Evolutionary conservation across 2,329 filamentous ascomycete genomes (phyloP).

Genomic region (Achaetomium macrosporum): DNA sequence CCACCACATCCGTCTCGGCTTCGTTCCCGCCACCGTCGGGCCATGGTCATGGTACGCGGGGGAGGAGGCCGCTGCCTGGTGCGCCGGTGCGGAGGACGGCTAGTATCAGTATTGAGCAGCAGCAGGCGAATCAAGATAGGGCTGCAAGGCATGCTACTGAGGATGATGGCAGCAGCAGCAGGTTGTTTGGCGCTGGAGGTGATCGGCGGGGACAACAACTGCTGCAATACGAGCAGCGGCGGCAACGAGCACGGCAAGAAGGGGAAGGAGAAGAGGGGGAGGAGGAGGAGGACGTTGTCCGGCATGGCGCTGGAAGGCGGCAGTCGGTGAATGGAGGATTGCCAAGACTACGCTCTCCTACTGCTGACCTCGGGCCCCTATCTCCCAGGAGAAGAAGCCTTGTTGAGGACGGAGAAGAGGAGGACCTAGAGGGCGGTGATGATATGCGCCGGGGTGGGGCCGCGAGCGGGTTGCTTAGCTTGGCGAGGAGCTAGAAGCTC

Average conservation of each 20-base stretch:
- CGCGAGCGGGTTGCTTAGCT: constrained; percentile 44
- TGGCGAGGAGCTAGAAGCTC: constrained; percentile 29
- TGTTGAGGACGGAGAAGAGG: background rate
- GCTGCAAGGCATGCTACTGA: background rate
- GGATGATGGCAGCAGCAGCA: background rate
- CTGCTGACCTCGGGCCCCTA: background rate
- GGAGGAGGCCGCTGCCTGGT: background rate
- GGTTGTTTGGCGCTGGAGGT: no score
- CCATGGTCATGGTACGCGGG: background rate
- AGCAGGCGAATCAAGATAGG: background rate
- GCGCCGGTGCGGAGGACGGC: constrained; percentile 6
- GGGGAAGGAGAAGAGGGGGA: background rate
- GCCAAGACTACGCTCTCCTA: background rate
- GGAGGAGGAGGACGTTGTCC: background rate
- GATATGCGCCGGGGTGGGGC: constrained; percentile 36
- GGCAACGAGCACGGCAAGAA: background rate
- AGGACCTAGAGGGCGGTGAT: constrained; percentile 10
- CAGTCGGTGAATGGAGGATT: background rate
- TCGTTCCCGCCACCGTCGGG: background rate
- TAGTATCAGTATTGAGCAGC: background rate
- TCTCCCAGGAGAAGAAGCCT: background rate
- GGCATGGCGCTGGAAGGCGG: background rate
- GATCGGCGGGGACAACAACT: background rate
- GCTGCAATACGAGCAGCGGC: background rate
- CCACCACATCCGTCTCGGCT: background rate